Base-by-base conservation (phyloP, 2,329 filamentous ascomycete genomes). In the Fragosphaeria purpurea region DNA sequence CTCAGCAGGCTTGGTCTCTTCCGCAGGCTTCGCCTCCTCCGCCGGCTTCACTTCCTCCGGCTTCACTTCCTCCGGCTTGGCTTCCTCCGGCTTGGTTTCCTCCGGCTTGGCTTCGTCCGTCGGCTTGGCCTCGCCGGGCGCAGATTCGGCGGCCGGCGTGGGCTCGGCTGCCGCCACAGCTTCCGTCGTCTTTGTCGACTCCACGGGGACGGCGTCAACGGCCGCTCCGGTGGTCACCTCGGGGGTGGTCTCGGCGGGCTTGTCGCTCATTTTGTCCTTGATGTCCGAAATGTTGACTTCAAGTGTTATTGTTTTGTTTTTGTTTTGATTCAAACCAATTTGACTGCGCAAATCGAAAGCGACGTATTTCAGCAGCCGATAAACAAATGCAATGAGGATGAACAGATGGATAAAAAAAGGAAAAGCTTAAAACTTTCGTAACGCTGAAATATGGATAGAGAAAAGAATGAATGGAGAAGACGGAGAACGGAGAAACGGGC, bases 211-310 rank as follows among this genome's bases (percentile, higher is more conserved):
- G 34, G 41, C 43, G 7, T 43, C 38, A 33, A 32, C 33, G 10
- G 44, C 44, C 1, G 41, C 41, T 11, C 31, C 35, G 32, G 38
- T 22, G 38, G 38, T 34, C 32, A 22, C 35, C 5, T 10, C 34
- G 37, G 46, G 47, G 41, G 40, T 48, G 31, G 48, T 35, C 48
- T 54, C 46, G 7, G 44, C 50, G 8, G 52, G 49, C 52, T 55
- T 54, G 44, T 51, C 50, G 47, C 48, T 49, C 56, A 57, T 57
- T 41, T 39, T 57, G 46, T 22, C 22, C 22, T 22, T 22, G 22
- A 22, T 22, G 22, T 22, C 22, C 22, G 22, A 22, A 22, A 22
- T 22, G 22, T 22, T 22, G 22, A 22, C 22, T 22, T 22, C 22
- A 22, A 22, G 22, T 22, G 22, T 22, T 22, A 22, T 22, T 22